Base-by-base conservation (phyloP, 495 filamentous ascomycete species). In the Trichoderma gamsii region DNA sequence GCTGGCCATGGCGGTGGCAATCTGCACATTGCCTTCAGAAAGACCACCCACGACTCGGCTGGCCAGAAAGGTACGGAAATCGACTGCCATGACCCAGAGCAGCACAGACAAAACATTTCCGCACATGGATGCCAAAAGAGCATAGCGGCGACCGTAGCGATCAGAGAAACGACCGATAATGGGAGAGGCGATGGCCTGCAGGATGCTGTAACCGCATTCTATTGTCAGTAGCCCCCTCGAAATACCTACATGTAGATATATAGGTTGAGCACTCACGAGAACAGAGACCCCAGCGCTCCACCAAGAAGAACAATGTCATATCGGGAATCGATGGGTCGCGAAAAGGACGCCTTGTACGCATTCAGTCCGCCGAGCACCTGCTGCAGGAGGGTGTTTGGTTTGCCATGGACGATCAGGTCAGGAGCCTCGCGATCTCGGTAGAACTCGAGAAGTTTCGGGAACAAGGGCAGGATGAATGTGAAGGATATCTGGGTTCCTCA, bases 271-370 rank as follows among this genome's bases (percentile, higher is more conserved):
- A 73, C 76, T 16, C 65, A 77, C 76, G 92, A 95, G 82, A 97
- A 97, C 8, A 97, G 85, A 16, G 92, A 96, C 65, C 93, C 96
- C 7, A 99, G 81, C 25, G 95, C 96, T 16, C 96, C 96, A 41
- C 96, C 96, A 16, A 99, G 88, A 59, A 99, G 87, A 52, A 98
- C 94, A 69, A 98, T 94, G 74, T 99, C 96, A 80, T 98, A 98
- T 77, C 91, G 90, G 63, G 91, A 92, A 73, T 95, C 93, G 79
- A 98, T 99, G 51, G 95, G 93, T 56, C 89, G 88, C 64, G 92
- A 88, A 76, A 99, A 99, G 52, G 91, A 84, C 67, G 92, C 89
- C 78, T 99, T 99, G 84, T 98, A 99, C 63, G 91, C 82, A 78
- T 99, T 97, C 41, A 99, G 85, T 73, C 89, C 92, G 69, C 82